Conservation (phyloP, 2,329 filamentous ascomycete species). For the Aureobasidium sp. region DNA sequence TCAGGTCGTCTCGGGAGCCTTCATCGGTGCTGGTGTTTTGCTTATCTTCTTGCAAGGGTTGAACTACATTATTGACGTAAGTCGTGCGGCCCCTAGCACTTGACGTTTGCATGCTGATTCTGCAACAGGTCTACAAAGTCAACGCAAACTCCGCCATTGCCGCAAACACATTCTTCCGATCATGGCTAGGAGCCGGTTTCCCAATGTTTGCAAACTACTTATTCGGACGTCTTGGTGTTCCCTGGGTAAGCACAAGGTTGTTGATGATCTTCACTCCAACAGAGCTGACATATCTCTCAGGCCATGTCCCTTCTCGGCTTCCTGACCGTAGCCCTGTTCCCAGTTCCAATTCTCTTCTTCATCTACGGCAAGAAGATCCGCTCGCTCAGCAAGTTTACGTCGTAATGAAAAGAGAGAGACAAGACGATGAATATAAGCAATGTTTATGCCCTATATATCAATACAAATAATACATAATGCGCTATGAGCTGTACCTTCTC, state of each 20-base stretch:
- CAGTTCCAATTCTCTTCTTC: slow-evolving; percentile 24
- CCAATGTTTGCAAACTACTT: slow-evolving; percentile 28
- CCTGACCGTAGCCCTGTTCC: slow-evolving; percentile 22
- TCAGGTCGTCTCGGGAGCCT: slow-evolving; percentile 35
- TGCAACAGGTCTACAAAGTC: slow-evolving; percentile 24
- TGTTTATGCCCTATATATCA: not conserved
- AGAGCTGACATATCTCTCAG: slow-evolving; percentile 18
- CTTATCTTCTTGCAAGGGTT: slow-evolving; percentile 33
- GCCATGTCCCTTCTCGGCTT: slow-evolving; percentile 27
- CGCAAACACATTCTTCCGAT: slow-evolving; percentile 30
- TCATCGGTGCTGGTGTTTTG: slow-evolving; percentile 37
- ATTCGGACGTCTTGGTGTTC: slow-evolving; percentile 18
- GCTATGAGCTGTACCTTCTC: slow-evolving; percentile 13
- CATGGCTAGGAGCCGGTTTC: slow-evolving; percentile 28
- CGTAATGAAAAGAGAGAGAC: not conserved
- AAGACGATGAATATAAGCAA: not conserved
- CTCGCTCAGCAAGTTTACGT: slow-evolving; percentile 17
- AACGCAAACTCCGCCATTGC: slow-evolving; percentile 32
- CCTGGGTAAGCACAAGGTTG: slow-evolving; percentile 1
- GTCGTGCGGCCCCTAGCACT: slow-evolving; percentile 25
- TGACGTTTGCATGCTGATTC: slow-evolving; percentile 28
- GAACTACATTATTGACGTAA: slow-evolving; percentile 41
- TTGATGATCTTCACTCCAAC: slow-evolving; percentile 12
- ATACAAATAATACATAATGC: slow-evolving; percentile 1
- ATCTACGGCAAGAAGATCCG: slow-evolving; percentile 22